A percentile compares a stretch with the other conserved stretches of the same genome.
Conservation (phyloP, 1,284 basidiomycete species). For the Rugosomyces carneus region DNA sequence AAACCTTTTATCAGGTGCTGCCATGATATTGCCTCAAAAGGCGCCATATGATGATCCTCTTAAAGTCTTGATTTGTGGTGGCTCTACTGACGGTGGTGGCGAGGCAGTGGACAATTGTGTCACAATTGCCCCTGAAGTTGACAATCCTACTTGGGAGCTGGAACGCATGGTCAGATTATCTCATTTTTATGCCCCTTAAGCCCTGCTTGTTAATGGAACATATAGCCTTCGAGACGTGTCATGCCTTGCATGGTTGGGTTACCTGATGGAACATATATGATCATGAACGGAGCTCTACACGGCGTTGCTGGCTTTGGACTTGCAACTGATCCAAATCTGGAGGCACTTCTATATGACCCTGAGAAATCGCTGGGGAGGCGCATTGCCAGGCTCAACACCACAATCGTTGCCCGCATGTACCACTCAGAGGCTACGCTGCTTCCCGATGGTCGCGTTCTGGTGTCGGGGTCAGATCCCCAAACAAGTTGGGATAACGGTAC, state of each 20-base stretch:
- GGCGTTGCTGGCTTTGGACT: conserved; percentile 73
- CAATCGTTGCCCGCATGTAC: conserved; percentile 76
- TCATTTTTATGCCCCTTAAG: background rate
- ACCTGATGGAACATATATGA: conserved; percentile 70
- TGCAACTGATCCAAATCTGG: conserved; percentile 55
- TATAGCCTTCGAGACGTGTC: conserved; percentile 66
- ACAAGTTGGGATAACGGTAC: conserved; percentile 36
- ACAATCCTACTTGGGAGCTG: conserved; percentile 54
- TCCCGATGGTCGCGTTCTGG: conserved; percentile 61
- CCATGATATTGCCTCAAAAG: conserved; percentile 61
- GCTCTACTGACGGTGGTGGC: conserved; percentile 50
- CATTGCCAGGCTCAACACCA: conserved; percentile 60
- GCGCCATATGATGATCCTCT: conserved; percentile 69
- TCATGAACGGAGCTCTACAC: conserved; percentile 62
- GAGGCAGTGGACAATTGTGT: conserved; percentile 68
- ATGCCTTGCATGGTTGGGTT: conserved; percentile 69
- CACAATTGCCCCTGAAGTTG: conserved; percentile 53
- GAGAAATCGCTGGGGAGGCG: conserved; percentile 51
- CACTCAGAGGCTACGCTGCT: conserved; percentile 71
- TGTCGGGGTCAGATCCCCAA: conserved; percentile 72
- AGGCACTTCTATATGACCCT: conserved; percentile 67
- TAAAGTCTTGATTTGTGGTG: conserved; percentile 69
- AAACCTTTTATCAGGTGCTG: conserved; percentile 34
- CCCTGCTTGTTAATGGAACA: background rate
- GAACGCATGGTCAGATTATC: conserved; percentile 61